A percentile compares a stretch with the other conserved stretches of the same genome.
Conservation (phyloP, 176 grass and related monocot species). For the Poa annua region DNA sequence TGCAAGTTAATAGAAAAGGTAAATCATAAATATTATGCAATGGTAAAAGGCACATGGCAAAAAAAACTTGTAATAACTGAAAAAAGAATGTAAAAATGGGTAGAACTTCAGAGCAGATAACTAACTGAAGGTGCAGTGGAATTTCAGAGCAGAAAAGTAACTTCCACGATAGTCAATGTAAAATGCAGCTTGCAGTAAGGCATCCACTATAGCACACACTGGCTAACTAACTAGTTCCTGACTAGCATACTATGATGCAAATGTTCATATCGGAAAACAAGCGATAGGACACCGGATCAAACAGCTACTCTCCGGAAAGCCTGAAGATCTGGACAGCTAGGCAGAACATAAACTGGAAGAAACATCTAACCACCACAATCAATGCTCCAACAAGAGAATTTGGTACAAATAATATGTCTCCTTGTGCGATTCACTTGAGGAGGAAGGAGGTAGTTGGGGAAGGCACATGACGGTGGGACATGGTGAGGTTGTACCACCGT, state of each 20-base stretch:
- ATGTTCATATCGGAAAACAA: not conserved
- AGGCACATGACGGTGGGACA: slow-evolving; percentile 56
- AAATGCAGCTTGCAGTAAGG: not conserved
- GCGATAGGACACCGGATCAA: slow-evolving; percentile 8
- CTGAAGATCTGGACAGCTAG: slow-evolving; percentile 27
- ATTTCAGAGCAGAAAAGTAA: slow-evolving; percentile 32
- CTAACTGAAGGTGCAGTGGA: not conserved
- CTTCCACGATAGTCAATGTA: not conserved
- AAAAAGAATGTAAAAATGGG: not conserved
- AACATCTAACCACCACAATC: slow-evolving; percentile 30
- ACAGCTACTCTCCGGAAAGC: slow-evolving; percentile 5
- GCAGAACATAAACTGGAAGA: slow-evolving; percentile 19
- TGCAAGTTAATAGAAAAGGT: slow-evolving; percentile 6
- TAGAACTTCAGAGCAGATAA: slow-evolving; percentile 23
- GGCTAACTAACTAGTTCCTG: not conserved
- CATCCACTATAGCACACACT: not conserved
- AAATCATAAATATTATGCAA: slow-evolving; percentile 9
- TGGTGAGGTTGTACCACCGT: slow-evolving; percentile 37
- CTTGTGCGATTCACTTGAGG: slow-evolving; percentile 38
- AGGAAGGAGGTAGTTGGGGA: slow-evolving; percentile 42
- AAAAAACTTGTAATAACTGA: not conserved
- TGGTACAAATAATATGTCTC: slow-evolving; percentile 34
- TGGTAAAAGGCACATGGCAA: not conserved
- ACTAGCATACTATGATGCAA: not conserved
- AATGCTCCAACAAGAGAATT: slow-evolving; percentile 40